Percentiles rank a stretch among this genome's conserved stretches.
These are phyloP conservation scores for Saksenaea vasiformis DNA, from an alignment of 371 early-diverging fungal species.

Conservation along the genomic window DNA sequence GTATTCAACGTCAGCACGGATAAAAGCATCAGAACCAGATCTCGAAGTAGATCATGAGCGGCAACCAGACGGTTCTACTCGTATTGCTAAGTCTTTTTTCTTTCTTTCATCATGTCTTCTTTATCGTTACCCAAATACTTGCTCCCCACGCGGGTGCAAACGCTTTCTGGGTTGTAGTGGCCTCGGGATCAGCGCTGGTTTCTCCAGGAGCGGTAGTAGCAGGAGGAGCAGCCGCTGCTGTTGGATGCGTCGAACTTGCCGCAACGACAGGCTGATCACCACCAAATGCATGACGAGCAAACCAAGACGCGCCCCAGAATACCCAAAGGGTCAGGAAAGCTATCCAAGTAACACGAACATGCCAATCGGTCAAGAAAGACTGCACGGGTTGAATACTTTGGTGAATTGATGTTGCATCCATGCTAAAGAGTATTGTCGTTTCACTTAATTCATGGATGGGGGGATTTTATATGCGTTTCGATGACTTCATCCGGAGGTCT, in stretches of 20 bases:
- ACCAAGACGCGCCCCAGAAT: constrained; percentile 41
- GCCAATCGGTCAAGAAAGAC: constrained; percentile 32
- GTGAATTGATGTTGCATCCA: constrained; percentile 5
- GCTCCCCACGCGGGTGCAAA: constrained; percentile 31
- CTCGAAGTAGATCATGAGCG: constrained; percentile 38
- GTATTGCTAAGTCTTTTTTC: too few relatives aligned
- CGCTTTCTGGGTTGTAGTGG: not conserved
- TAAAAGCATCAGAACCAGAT: constrained; percentile 38
- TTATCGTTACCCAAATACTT: constrained; percentile 21
- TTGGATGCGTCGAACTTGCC: not conserved
- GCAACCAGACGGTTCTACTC: constrained; percentile 35
- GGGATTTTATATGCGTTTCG: too few relatives aligned
- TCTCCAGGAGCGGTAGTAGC: constrained; percentile 4
- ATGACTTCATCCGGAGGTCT: too few relatives aligned
- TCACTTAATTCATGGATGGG: too few relatives aligned
- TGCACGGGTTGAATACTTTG: constrained; percentile 8
- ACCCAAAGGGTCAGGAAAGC: constrained; percentile 39
- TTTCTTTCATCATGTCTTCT: too few relatives aligned
- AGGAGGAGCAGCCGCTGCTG: not conserved
- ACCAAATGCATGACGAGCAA: constrained; percentile 37
- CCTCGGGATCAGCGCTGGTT: constrained; percentile 17
- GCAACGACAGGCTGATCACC: constrained; percentile 12
- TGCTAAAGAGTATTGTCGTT: not conserved
- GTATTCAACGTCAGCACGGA: constrained; percentile 36
- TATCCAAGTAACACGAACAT: constrained; percentile 40